phyloP scores from a whole-genome alignment of 2,329 filamentous ascomycete species.

The Fusarium falciforme region DNA sequence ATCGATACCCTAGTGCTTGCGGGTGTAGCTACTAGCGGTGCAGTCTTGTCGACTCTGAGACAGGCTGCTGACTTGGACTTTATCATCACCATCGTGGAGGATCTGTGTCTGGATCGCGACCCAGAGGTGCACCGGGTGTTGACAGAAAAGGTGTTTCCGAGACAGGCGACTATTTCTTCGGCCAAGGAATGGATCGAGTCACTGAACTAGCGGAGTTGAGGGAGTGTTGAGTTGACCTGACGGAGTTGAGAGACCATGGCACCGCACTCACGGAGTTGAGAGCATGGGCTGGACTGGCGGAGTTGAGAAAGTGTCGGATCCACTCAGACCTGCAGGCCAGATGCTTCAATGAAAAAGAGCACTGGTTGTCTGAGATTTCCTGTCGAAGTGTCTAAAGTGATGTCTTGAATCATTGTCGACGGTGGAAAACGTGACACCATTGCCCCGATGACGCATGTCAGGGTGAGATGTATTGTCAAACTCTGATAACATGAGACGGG shows the following conservation, averaged over 20 bases:
- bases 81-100: not conserved
- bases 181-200: not conserved
- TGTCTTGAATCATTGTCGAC: not conserved
- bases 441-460: not conserved
- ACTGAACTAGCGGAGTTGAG: not conserved
- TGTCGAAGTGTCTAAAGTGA: not conserved
- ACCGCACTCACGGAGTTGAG: not conserved
- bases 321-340: not conserved
- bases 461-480: not conserved
- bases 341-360: not conserved
- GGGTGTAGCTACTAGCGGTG: not conserved
- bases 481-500: not conserved
- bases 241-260: not conserved
- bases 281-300: not conserved
- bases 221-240: no score
- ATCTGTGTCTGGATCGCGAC: not conserved
- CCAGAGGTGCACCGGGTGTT: not conserved
- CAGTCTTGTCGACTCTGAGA: not conserved
- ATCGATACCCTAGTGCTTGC: not conserved
- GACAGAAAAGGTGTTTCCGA: not conserved
- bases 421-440: not conserved
- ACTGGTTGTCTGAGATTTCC: not conserved
- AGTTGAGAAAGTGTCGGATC: not conserved
- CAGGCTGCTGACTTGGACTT: not conserved
- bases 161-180: constrained; percentile 38